phyloP scores from a whole-genome alignment of 495 filamentous ascomycete species.

The Annulohypoxylon stygium region DNA sequence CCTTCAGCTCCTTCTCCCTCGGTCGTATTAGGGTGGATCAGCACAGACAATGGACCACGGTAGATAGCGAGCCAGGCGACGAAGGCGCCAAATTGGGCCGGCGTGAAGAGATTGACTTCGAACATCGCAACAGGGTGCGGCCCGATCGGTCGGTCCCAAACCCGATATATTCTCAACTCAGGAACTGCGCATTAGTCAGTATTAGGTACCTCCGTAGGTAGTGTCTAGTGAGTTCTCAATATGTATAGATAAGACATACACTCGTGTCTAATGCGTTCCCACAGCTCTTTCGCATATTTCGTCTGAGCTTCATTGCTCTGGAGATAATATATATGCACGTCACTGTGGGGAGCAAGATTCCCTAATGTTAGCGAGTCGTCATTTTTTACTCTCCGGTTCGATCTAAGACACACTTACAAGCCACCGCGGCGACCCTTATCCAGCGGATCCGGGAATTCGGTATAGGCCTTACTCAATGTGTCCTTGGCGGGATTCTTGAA shows the following conservation, averaged over 20 bases:
- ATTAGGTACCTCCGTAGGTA: too few relatives aligned
- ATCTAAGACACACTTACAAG: constrained; percentile 59
- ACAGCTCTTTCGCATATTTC: constrained; percentile 76
- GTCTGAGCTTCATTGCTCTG: constrained; percentile 73
- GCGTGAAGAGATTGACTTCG: constrained; percentile 89
- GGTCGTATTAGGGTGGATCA: constrained; percentile 85
- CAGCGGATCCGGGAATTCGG: constrained; percentile 73
- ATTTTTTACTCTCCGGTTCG: background rate
- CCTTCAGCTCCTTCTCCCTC: constrained; percentile 48
- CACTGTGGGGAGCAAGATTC: constrained; percentile 54
- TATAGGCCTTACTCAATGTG: constrained; percentile 72
- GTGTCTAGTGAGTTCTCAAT: background rate
- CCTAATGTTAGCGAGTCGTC: constrained; percentile 6
- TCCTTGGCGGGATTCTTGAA: constrained; percentile 70
- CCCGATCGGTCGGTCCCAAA: constrained; percentile 83
- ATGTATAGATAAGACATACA: constrained; percentile 63
- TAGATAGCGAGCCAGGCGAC: constrained; percentile 87
- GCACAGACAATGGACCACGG: constrained; percentile 81
- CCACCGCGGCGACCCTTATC: constrained; percentile 70
- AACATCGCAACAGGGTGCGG: constrained; percentile 92
- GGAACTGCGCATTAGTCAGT: constrained; percentile 71
- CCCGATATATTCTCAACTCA: constrained; percentile 82
- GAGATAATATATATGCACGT: constrained; percentile 86
- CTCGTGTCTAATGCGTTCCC: constrained; percentile 83
- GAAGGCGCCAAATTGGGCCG: constrained; percentile 89